phyloP scores from a whole-genome alignment of 768 basidiomycete species.

The Austroboletus festivus region DNA sequence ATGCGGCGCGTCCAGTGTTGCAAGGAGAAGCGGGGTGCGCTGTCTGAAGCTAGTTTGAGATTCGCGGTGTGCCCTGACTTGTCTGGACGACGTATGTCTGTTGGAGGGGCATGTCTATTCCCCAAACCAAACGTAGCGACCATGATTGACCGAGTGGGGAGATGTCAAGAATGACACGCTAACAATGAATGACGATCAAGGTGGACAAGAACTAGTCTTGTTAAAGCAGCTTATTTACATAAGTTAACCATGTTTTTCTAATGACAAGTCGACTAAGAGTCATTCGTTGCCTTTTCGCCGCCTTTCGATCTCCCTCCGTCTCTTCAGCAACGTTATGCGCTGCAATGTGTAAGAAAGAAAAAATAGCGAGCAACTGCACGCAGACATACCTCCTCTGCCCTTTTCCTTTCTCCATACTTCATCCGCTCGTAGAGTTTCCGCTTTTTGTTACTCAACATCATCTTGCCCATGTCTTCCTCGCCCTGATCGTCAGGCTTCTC shows the following conservation, averaged over 20 bases:
- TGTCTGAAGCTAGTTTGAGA: conserved; percentile 32
- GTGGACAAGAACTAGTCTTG: too few species aligned
- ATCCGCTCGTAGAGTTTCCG: conserved; percentile 91
- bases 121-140: conserved; percentile 38
- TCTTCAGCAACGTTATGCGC: conserved; percentile 60
- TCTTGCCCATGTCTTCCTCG: conserved; percentile 92
- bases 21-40: conserved; percentile 56
- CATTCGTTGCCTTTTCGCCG: background rate
- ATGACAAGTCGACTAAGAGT: background rate
- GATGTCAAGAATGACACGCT: too few species aligned
- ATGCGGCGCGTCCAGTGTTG: conserved; percentile 62
- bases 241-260: too few species aligned
- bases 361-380: background rate
- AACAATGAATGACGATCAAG: too few species aligned
- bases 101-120: conserved; percentile 33
- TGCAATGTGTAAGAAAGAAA: conserved; percentile 29
- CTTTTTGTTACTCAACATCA: conserved; percentile 96
- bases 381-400: conserved; percentile 68
- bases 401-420: conserved; percentile 81
- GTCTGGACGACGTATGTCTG: conserved; percentile 23
- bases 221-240: too few species aligned
- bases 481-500: conserved; percentile 36
- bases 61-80: conserved; percentile 31
- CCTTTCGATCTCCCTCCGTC: conserved; percentile 50
- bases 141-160: conserved; percentile 32